Conservation (phyloP, 2,329 filamentous ascomycete genomes). For the Sporothrix mexicana region DNA sequence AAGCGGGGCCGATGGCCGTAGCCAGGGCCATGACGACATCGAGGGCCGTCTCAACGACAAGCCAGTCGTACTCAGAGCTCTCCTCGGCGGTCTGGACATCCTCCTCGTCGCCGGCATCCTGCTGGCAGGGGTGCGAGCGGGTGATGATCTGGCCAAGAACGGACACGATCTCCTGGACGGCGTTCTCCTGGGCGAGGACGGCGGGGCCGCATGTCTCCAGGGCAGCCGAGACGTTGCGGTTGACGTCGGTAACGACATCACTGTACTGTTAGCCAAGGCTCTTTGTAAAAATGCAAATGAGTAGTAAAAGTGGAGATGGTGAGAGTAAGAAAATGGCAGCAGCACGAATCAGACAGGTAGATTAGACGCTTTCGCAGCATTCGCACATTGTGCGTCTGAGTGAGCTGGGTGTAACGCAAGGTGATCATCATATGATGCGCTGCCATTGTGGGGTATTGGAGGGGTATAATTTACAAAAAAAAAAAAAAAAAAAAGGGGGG, state of each 20-base stretch:
- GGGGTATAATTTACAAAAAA: conserved; percentile 70
- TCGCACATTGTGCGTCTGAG: conserved; percentile 84
- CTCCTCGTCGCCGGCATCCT: conserved; percentile 82
- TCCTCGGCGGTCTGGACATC: conserved; percentile 75
- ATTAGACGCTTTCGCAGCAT: conserved; percentile 85
- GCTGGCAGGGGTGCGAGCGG: conserved; percentile 90
- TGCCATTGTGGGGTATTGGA: too few relatives aligned
- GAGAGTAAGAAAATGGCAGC: conserved; percentile 15
- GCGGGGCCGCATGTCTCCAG: conserved; percentile 90
- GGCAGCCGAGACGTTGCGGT: conserved; percentile 87
- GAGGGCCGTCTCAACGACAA: conserved; percentile 91
- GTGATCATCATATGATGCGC: conserved; percentile 74
- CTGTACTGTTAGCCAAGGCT: conserved; percentile 56
- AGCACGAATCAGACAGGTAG: conserved; percentile 51
- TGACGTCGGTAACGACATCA: conserved; percentile 90
- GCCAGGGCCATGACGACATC: conserved; percentile 88
- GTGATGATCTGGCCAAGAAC: conserved; percentile 80
- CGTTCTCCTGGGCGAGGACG: conserved; percentile 74
- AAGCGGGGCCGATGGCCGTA: conserved; percentile 78
- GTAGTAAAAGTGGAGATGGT: neutral
- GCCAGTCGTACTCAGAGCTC: conserved; percentile 95
- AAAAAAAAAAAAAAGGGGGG: too few relatives aligned
- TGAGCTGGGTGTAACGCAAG: conserved; percentile 99
- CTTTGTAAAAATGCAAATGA: too few relatives aligned
- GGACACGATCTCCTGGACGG: conserved; percentile 77